phyloP scores from a whole-genome alignment of 495 filamentous ascomycete species.

The Annulohypoxylon nitens region DNA sequence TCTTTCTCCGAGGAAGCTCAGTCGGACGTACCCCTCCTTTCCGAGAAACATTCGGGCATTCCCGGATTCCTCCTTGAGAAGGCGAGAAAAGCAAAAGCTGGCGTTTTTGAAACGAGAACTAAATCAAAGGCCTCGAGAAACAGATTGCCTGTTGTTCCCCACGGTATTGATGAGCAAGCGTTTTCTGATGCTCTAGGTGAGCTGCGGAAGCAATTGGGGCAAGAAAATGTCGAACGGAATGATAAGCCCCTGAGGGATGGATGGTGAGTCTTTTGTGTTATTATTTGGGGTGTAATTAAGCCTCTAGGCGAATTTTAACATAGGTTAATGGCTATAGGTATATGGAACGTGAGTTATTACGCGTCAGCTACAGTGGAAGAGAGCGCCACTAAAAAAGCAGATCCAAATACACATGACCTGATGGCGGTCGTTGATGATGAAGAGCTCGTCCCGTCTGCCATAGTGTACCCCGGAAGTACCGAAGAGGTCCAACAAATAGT shows the following conservation, averaged over 20 bases:
- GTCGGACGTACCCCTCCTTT: slow-evolving; percentile 55
- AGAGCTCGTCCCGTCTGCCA: slow-evolving; percentile 64
- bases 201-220: slow-evolving; percentile 54
- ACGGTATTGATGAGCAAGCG: slow-evolving; percentile 53
- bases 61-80: slow-evolving; percentile 56
- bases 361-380: background rate
- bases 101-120: slow-evolving; percentile 55
- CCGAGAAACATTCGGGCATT: slow-evolving; percentile 61
- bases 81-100: slow-evolving; percentile 53
- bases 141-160: slow-evolving; percentile 54
- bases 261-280: slow-evolving; percentile 51
- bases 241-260: slow-evolving; percentile 62
- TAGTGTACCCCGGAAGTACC: slow-evolving; percentile 62
- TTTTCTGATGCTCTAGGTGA: slow-evolving; percentile 58
- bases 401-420: slow-evolving; percentile 67
- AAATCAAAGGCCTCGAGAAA: slow-evolving; percentile 53
- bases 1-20: slow-evolving; percentile 51
- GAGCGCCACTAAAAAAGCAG: slow-evolving; percentile 29
- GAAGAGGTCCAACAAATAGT: slow-evolving; percentile 62
- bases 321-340: slow-evolving; percentile 49
- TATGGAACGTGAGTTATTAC: slow-evolving; percentile 58
- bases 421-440: slow-evolving; percentile 66
- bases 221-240: slow-evolving; percentile 61
- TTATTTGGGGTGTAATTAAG: background rate
- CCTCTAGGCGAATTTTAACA: slow-evolving; percentile 11